These are phyloP conservation scores for Trichoderma simmonsii DNA, from an alignment of 2,329 filamentous ascomycete species.

Conservation along the genomic window DNA sequence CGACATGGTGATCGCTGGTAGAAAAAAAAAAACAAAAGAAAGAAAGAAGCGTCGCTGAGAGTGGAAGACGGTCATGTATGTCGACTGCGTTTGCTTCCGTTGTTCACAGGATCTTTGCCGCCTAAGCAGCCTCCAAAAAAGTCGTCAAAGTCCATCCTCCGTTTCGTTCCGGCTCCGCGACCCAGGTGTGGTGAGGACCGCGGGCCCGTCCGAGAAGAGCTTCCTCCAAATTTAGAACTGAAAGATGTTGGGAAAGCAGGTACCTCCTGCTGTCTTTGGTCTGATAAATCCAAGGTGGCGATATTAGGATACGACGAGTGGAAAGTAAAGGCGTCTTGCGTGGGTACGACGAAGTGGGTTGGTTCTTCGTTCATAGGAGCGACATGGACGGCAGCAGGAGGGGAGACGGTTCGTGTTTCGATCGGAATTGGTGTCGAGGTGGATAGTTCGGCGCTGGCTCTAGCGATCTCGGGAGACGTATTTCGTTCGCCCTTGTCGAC, in stretches of 20 bases:
- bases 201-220: constrained; percentile 26
- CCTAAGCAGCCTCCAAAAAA: constrained; percentile 69
- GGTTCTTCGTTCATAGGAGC: constrained; percentile 29
- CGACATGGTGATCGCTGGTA: constrained; percentile 17
- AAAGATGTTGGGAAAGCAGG: constrained; percentile 28
- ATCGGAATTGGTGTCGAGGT: constrained; percentile 19
- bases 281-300: constrained; percentile 58
- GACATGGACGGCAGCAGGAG: constrained; percentile 28
- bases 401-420: constrained; percentile 24
- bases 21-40: not conserved
- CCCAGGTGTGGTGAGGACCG: constrained; percentile 47
- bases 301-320: constrained; percentile 62
- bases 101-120: constrained; percentile 58
- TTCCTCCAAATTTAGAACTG: constrained; percentile 30
- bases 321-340: constrained; percentile 66
- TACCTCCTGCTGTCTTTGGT: constrained; percentile 44
- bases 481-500: constrained; percentile 58
- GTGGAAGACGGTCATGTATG: constrained; percentile 36
- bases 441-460: constrained; percentile 42
- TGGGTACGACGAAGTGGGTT: constrained; percentile 48
- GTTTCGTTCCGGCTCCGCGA: constrained; percentile 66
- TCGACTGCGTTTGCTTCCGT: constrained; percentile 49
- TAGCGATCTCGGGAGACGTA: constrained; percentile 57
- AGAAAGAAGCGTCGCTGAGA: not conserved
- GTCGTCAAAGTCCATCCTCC: constrained; percentile 69